Base-by-base conservation (phyloP, 225 moss, liverwort and hornwort genomes). In the Marchantia paleacea region DNA sequence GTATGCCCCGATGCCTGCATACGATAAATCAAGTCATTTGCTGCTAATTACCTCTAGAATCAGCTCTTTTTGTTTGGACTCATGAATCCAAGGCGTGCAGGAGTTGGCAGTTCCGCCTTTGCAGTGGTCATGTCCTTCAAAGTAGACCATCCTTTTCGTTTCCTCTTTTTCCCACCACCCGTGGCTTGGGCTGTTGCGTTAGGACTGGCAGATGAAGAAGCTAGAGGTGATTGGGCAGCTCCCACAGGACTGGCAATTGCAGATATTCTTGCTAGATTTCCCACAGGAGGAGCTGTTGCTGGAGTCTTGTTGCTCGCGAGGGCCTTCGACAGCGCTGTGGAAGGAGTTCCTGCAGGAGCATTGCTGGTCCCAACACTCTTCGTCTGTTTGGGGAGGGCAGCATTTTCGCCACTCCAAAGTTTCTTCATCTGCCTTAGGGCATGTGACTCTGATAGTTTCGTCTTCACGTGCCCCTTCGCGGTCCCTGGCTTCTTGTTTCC, bases 81-180 rank as follows among this genome's bases (percentile, higher is more conserved):
- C 80, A 67, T 51, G 55, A 82, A 86, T 15, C 80, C 78, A 12
- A 69, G 61, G 31, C 69, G 51, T 19, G 78, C 80, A 78, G 80
- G 78, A 30, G 72, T 72, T 8, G 30, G 52, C 20, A 79, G 31
- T 51, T 81, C 71, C 53, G 71, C 10, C 60, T 65, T 31, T 39
- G 75, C 47, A 55, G 81, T 66, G 68, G 81, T 71, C 6, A 79
- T 81, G 26, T 83, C 90, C 80, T 91, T 92, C 73, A 95, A 81
- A 66, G 83, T 86, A 50, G 89, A 87, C 95, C 91, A 95, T 51
- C 91, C 90, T 87, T 93, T 91, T 24, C 90, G 83, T 84, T 91
- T 93, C 54, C 83, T 90, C 78, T 86, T 93, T 69, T 84, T 92
- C 61, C 67, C 88, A 73, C 61, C 69, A 75, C 66, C 81, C 31